These are phyloP conservation scores for Trichoderma brevicompactum DNA, from an alignment of 2,329 filamentous ascomycete genomes.

Conservation along the genomic window DNA sequence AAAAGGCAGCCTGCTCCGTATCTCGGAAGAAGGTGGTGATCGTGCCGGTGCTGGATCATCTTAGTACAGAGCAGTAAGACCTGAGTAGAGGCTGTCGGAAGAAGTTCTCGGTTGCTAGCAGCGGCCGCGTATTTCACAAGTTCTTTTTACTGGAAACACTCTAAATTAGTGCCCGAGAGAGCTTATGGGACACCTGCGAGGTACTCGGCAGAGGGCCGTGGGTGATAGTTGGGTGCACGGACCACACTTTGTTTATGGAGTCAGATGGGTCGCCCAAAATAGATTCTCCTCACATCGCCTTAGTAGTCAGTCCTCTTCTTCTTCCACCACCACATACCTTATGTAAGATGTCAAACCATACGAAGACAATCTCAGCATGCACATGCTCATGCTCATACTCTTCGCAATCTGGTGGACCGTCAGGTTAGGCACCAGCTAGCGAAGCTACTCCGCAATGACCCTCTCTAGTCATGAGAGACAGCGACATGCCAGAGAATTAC, in stretches of 20 bases:
- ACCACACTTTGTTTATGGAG: slow-evolving; percentile 4
- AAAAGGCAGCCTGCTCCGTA: neutral
- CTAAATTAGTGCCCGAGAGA: neutral
- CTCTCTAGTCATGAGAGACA: no score
- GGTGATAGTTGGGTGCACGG: neutral
- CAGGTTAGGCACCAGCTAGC: no score
- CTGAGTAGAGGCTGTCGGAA: neutral
- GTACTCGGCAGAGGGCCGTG: neutral
- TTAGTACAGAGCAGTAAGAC: neutral
- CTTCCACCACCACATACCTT: neutral
- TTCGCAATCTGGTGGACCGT: no score
- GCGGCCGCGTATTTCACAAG: neutral
- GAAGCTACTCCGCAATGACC: no score
- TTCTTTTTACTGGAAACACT: neutral
- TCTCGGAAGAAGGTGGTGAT: neutral
- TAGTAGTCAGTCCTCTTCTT: neutral
- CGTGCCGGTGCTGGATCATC: neutral
- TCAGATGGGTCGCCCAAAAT: no score
- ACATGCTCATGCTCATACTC: no score
- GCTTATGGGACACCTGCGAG: neutral
- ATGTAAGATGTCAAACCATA: no score
- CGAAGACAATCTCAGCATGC: no score
- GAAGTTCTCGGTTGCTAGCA: neutral
- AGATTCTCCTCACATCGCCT: no score
- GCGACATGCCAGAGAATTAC: no score